Evolutionary conservation across 257 asterid genomes (phyloP).

Genomic region (Przewalskia tangutica): DNA sequence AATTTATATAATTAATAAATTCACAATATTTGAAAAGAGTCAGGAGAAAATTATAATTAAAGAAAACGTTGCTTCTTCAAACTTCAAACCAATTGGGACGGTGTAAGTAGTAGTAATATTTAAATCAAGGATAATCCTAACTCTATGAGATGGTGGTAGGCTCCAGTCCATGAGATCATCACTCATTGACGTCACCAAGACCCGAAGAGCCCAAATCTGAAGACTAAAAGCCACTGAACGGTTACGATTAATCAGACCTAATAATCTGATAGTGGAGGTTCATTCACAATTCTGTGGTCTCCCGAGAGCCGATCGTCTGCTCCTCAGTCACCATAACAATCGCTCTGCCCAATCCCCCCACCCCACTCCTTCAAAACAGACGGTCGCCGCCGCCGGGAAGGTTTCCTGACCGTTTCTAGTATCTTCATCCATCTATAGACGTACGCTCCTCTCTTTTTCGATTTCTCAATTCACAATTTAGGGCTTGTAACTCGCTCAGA

Average conservation of each 20-base stretch:
- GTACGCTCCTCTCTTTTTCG: neutral
- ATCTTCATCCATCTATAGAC: neutral
- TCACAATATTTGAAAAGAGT: too few species aligned
- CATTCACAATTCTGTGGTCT: constrained; percentile 4
- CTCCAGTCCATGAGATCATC: constrained; percentile 3
- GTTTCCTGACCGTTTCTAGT: neutral
- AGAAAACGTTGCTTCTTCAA: too few species aligned
- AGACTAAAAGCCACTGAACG: neutral
- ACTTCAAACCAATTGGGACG: too few species aligned
- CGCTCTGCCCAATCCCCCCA: neutral
- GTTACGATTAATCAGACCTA: neutral
- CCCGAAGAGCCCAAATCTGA: neutral
- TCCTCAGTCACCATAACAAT: constrained; percentile 15
- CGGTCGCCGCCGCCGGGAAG: constrained; percentile 21
- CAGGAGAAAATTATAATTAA: too few species aligned
- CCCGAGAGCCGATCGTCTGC: constrained; percentile 39
- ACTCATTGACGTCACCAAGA: neutral
- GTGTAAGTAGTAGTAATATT: too few species aligned
- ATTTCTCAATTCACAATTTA: neutral
- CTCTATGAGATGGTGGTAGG: neutral
- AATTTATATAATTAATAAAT: too few species aligned
- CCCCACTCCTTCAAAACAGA: neutral
- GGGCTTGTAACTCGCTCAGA: neutral
- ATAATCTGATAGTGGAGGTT: neutral
- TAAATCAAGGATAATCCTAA: too few species aligned